Evolutionary conservation across 805 yeast species (phyloP).

Genomic region (Metschnikowia drakensbergensis): DNA sequence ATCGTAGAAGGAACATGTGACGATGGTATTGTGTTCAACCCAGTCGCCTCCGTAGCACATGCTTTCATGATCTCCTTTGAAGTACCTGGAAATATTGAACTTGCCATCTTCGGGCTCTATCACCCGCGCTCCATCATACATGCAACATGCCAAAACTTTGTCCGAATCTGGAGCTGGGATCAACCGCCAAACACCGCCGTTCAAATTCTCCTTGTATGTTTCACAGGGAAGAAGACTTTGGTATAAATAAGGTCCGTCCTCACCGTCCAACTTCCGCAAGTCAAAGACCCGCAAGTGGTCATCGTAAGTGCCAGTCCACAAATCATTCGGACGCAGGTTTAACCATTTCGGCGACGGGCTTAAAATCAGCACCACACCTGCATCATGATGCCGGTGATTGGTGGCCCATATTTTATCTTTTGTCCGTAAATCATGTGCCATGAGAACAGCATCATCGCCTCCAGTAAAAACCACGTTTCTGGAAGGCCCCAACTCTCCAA

Average conservation of each 20-base stretch:
- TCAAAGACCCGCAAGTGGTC: slow-evolving; percentile 71
- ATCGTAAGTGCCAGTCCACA: slow-evolving; percentile 93
- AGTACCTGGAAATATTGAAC: slow-evolving; percentile 37
- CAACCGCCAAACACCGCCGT: slow-evolving; percentile 96
- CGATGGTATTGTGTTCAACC: slow-evolving; percentile 49
- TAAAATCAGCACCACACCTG: slow-evolving; percentile 86
- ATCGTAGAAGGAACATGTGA: slow-evolving; percentile 92
- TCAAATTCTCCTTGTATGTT: slow-evolving; percentile 47
- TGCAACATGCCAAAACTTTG: slow-evolving; percentile 74
- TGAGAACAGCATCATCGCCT: slow-evolving; percentile 80
- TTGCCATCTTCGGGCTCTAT: slow-evolving; percentile 27
- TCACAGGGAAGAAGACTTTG: slow-evolving; percentile 53
- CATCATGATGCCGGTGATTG: slow-evolving; percentile 64
- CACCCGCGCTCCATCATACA: slow-evolving; percentile 91
- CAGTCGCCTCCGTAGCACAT: slow-evolving; percentile 98
- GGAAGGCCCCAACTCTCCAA: slow-evolving; percentile 53
- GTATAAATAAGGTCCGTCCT: slow-evolving; percentile 29
- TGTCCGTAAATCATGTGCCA: slow-evolving; percentile 63
- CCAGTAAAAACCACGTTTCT: slow-evolving; percentile 70
- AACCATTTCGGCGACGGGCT: slow-evolving; percentile 43
- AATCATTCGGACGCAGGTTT: slow-evolving; percentile 36
- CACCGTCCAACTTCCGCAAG: slow-evolving; percentile 48
- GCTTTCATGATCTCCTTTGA: slow-evolving; percentile 74
- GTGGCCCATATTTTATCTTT: slow-evolving; percentile 39
- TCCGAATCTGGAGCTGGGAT: slow-evolving; percentile 52